Evolutionary conservation across 345 rosid species (phyloP).

Genomic region (Syzygium grande): DNA sequence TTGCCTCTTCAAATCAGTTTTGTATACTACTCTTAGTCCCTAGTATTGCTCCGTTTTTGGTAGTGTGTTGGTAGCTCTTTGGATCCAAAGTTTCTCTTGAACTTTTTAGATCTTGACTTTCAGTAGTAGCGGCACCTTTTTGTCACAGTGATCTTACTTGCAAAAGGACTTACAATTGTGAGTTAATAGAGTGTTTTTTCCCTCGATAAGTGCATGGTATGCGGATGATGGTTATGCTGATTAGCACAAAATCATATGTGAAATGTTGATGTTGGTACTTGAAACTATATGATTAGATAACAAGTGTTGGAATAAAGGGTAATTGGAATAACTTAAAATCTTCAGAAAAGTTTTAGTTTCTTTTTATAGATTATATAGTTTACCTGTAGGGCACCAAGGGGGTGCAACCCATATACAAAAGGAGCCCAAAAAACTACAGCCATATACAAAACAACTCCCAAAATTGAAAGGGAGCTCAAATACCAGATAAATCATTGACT

Average conservation of each 20-base stretch:
- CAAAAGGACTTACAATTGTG: background rate
- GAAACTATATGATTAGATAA: background rate
- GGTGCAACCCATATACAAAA: too few species aligned
- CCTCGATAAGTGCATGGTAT: background rate
- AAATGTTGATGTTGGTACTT: too few species aligned
- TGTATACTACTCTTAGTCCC: background rate
- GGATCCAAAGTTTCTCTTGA: background rate
- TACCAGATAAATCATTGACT: background rate
- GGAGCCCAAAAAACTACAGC: too few species aligned
- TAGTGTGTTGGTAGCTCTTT: background rate
- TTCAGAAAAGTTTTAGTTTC: too few species aligned
- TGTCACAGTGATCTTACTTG: background rate
- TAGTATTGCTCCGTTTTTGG: background rate
- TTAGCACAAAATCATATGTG: background rate
- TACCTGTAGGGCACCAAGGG: too few species aligned
- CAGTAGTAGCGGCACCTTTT: background rate
- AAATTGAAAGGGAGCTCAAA: too few species aligned
- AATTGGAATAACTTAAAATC: background rate
- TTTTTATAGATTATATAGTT: too few species aligned
- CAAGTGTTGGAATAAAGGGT: background rate
- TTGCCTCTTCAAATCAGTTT: background rate
- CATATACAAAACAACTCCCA: too few species aligned
- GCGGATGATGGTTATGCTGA: background rate
- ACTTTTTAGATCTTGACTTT: too few species aligned
- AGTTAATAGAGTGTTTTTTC: background rate